Percentiles rank a stretch among this genome's conserved stretches.
Conservation (phyloP, 768 basidiomycete species). For the Serendipita sp. region DNA sequence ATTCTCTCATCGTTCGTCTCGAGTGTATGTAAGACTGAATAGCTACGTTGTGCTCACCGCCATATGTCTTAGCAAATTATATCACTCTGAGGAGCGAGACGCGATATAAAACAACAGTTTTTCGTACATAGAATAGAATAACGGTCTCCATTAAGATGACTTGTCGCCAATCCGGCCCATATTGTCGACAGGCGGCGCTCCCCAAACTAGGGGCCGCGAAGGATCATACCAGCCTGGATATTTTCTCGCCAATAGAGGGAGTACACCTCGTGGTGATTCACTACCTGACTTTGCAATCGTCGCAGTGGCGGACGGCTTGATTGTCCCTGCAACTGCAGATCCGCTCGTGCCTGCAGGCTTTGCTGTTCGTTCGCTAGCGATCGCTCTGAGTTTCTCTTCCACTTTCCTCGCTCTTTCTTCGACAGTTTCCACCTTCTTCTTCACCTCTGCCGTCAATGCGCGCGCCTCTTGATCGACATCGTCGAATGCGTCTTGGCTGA, state of each 20-base stretch:
- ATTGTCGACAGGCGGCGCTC: slow-evolving; percentile 53
- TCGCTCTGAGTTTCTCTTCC: slow-evolving; percentile 16
- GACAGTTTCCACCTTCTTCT: slow-evolving; percentile 16
- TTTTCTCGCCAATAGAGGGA: slow-evolving; percentile 28
- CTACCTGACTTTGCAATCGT: slow-evolving; percentile 1
- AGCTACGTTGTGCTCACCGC: too few species aligned
- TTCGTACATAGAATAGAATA: too few species aligned
- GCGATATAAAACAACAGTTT: too few species aligned
- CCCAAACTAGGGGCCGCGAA: slow-evolving; percentile 51
- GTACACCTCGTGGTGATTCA: slow-evolving; percentile 27
- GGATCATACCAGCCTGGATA: slow-evolving; percentile 44
- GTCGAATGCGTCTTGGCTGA: slow-evolving; percentile 85
- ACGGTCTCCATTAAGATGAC: neutral
- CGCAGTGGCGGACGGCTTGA: neutral
- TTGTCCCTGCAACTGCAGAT: slow-evolving; percentile 12
- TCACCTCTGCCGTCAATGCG: slow-evolving; percentile 30
- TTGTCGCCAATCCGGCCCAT: slow-evolving; percentile 32
- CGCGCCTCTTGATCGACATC: slow-evolving; percentile 69
- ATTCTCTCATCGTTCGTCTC: too few species aligned
- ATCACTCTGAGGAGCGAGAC: too few species aligned
- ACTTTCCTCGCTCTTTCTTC: slow-evolving; percentile 18
- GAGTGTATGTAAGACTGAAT: too few species aligned
- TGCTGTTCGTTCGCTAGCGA: slow-evolving; percentile 9
- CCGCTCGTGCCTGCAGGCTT: slow-evolving; percentile 15
- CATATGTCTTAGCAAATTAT: too few species aligned